These are phyloP conservation scores for Pythium folliculosum DNA, from an alignment of 352 stramenopile species.

Conservation along the genomic window DNA sequence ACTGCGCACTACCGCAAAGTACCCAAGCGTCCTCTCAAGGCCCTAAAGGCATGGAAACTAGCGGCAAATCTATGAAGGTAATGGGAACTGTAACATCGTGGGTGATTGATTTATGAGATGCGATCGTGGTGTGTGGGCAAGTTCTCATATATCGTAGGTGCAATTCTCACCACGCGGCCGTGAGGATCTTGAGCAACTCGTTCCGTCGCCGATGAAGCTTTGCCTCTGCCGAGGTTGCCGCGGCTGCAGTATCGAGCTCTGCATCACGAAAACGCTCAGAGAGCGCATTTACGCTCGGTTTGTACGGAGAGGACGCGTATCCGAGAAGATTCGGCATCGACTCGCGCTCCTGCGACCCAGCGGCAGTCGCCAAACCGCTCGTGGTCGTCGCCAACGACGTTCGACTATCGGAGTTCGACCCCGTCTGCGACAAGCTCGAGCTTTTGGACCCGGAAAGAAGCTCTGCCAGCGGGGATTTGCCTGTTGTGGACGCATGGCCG, in stretches of 20 bases:
- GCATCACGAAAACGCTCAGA: constrained; percentile 16
- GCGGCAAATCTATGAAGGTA: constrained; percentile 15
- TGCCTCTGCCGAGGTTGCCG: not conserved
- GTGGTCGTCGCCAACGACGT: constrained; percentile 7
- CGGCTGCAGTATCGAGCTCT: not conserved
- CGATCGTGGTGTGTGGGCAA: not conserved
- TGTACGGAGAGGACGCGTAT: constrained; percentile 6
- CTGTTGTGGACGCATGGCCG: not conserved
- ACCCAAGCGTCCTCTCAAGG: constrained; percentile 65
- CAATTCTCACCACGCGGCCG: constrained; percentile 29
- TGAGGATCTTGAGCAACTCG: constrained; percentile 46
- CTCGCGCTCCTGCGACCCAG: not conserved
- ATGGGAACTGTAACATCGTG: constrained; percentile 6
- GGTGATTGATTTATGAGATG: not conserved
- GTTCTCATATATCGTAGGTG: not conserved
- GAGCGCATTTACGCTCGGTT: constrained; percentile 10
- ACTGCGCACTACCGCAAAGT: constrained; percentile 63
- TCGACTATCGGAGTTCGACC: constrained; percentile 14
- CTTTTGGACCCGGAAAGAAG: constrained; percentile 14
- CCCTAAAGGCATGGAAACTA: constrained; percentile 68
- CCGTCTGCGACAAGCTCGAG: constrained; percentile 5
- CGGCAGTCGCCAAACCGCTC: not conserved
- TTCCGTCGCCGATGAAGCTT: constrained; percentile 25
- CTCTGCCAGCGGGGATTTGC: not conserved
- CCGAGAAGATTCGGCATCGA: constrained; percentile 2